Percentiles rank a stretch among this genome's conserved stretches.
Conservation (phyloP, 2,329 filamentous ascomycete species). For the Clonostachys chloroleuca region DNA sequence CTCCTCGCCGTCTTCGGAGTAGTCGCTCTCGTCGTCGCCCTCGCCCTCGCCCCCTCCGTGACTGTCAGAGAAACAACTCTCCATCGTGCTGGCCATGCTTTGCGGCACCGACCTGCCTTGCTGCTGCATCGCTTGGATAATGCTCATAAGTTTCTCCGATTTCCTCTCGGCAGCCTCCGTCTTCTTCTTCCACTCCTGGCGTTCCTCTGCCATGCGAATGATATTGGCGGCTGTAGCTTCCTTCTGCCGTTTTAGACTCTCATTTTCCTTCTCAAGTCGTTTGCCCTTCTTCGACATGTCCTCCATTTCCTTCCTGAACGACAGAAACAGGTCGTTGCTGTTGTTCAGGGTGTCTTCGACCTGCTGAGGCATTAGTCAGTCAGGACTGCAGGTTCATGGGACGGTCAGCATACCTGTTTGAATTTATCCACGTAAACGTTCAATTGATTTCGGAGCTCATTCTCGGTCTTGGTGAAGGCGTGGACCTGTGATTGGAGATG, state of each 20-base stretch:
- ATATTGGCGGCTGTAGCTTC: constrained; percentile 93
- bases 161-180: constrained; percentile 53
- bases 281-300: constrained; percentile 99
- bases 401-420: constrained; percentile 70
- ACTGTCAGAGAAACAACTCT: constrained; percentile 52
- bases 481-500: constrained; percentile 88
- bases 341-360: constrained; percentile 98
- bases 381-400: not conserved
- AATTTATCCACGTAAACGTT: constrained; percentile 99
- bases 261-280: constrained; percentile 93
- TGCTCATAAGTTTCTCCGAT: constrained; percentile 86
- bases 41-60: constrained; percentile 26
- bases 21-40: constrained; percentile 47
- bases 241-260: constrained; percentile 85
- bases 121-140: constrained; percentile 94
- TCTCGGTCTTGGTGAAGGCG: constrained; percentile 93
- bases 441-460: constrained; percentile 87
- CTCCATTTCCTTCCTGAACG: constrained; percentile 98
- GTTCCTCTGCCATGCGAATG: constrained; percentile 93
- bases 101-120: constrained; percentile 77
- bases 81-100: constrained; percentile 56
- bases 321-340: constrained; percentile 94
- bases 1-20: constrained; percentile 59
- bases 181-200: constrained; percentile 77
- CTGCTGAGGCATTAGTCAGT: constrained; percentile 39